Conservation (phyloP, 306 rosid species). For the Cercis canadensis region DNA sequence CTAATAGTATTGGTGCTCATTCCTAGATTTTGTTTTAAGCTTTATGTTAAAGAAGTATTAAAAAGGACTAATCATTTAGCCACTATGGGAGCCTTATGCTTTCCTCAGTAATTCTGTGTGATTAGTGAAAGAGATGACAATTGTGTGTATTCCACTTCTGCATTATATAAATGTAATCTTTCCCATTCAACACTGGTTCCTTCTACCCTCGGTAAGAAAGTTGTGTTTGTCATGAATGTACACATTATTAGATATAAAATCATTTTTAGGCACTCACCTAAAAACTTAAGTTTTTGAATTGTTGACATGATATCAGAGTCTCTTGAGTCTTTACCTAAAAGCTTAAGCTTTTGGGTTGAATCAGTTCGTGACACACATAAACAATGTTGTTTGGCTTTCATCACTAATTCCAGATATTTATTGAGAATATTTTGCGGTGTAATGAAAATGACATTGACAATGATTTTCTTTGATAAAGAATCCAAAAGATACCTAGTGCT, state of each 20-base stretch:
- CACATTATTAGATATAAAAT: no score
- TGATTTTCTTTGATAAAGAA: neutral
- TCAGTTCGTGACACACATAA: no score
- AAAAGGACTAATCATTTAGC: no score
- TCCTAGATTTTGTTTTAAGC: no score
- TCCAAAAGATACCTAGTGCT: conserved; percentile 1
- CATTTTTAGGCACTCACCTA: no score
- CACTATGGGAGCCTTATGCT: no score
- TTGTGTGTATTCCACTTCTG: conserved; percentile 38
- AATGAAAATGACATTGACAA: neutral
- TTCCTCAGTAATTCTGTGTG: neutral
- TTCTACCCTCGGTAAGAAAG: conserved; percentile 5
- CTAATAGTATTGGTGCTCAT: no score
- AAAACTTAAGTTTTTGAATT: no score
- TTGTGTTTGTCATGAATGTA: neutral
- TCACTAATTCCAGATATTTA: neutral
- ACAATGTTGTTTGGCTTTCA: neutral
- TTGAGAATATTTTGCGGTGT: neutral
- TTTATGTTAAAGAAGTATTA: no score
- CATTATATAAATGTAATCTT: neutral
- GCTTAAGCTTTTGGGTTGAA: no score
- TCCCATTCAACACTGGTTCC: neutral
- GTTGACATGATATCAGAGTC: no score
- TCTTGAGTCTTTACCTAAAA: no score
- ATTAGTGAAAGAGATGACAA: conserved; percentile 15